Conservation (phyloP, 2,329 filamentous ascomycete species). For the Ceratocystis destructans region DNA sequence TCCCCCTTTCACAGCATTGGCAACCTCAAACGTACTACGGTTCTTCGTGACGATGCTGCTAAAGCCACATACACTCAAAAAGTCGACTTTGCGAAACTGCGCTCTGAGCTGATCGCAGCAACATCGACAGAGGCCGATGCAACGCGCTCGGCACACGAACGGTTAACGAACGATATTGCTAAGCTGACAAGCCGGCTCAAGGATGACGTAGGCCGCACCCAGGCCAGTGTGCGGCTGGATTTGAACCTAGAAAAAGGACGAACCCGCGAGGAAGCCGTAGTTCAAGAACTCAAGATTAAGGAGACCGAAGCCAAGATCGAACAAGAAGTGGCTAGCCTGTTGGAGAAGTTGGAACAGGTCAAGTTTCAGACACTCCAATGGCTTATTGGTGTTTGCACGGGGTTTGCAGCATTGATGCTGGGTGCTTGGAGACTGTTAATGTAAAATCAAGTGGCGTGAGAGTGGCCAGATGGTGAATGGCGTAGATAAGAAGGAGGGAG, state of each 20-base stretch:
- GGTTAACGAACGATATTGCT: conserved; percentile 83
- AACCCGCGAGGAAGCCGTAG: conserved; percentile 89
- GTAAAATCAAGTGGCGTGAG: conserved; percentile 28
- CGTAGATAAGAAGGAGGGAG: neutral
- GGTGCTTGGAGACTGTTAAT: conserved; percentile 59
- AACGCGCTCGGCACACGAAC: conserved; percentile 80
- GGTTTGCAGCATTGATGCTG: conserved; percentile 51
- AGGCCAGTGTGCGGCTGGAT: conserved; percentile 83
- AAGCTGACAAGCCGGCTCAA: conserved; percentile 80
- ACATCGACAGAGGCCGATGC: conserved; percentile 84
- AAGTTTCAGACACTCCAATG: conserved; percentile 98
- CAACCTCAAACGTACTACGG: conserved; percentile 95
- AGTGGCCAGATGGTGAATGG: neutral
- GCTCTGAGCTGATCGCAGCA: conserved; percentile 80
- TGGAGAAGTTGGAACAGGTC: conserved; percentile 88
- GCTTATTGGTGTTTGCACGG: conserved; percentile 75
- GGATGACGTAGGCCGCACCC: conserved; percentile 88
- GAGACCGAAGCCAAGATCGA: conserved; percentile 98
- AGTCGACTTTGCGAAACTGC: conserved; percentile 94
- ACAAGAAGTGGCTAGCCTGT: conserved; percentile 81
- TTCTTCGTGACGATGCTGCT: conserved; percentile 82
- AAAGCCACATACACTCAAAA: conserved; percentile 74
- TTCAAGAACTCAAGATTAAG: conserved; percentile 95
- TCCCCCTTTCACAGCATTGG: conserved; percentile 52
- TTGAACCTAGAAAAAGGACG: conserved; percentile 93